A percentile compares a stretch with the other conserved stretches of the same genome.
Conservation (phyloP, 2,329 filamentous ascomycete genomes). For the Colletotrichum nymphaeae region DNA sequence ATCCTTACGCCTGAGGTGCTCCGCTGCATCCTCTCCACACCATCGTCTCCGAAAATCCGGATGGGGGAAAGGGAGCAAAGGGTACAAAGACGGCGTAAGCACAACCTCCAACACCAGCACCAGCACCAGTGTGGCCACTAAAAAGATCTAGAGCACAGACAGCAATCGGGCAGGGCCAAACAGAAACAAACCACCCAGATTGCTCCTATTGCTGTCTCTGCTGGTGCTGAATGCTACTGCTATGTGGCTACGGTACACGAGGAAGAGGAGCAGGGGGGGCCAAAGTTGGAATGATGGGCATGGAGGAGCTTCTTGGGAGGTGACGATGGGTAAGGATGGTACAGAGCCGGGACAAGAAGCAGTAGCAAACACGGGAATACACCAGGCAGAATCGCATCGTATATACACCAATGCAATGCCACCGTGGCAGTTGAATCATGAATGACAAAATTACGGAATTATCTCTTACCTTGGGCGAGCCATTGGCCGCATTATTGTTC, state of each 20-base stretch:
- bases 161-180: conserved; percentile 5
- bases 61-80: conserved; percentile 30
- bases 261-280: not conserved
- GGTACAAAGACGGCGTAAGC: conserved; percentile 25
- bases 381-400: not conserved
- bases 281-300: not conserved
- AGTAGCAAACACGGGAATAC: not conserved
- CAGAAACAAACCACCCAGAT: not conserved
- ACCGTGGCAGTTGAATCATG: not conserved
- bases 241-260: conserved; percentile 13
- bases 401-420: not conserved
- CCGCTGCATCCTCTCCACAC: not conserved
- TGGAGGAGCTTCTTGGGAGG: not conserved
- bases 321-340: conserved; percentile 1
- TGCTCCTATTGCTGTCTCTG: not conserved
- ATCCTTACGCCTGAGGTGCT: not conserved
- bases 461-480: conserved; percentile 60
- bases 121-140: conserved; percentile 7
- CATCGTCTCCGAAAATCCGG: conserved; percentile 28
- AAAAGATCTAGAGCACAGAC: conserved; percentile 22
- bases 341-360: not conserved
- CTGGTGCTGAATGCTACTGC: not conserved
- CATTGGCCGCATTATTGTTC: conserved; percentile 54
- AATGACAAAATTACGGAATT: not conserved
- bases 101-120: conserved; percentile 6